Conservation (phyloP, 169 alveolate genomes). For the Cryptosporidium sp. region DNA sequence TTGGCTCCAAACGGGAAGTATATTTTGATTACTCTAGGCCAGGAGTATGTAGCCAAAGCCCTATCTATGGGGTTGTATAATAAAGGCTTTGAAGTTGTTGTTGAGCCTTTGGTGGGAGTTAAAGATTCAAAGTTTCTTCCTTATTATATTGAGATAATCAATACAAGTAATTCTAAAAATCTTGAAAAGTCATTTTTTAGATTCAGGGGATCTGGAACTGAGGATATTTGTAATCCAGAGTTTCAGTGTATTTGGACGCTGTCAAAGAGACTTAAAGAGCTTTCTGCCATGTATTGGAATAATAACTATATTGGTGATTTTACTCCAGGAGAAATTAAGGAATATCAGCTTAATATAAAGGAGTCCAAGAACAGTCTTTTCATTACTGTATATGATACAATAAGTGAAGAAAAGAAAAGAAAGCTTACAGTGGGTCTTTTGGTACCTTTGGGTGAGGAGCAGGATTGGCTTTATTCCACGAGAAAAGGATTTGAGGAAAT, state of each 20-base stretch:
- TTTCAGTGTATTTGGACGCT: conserved; percentile 38
- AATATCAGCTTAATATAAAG: conserved; percentile 22
- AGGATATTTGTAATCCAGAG: not conserved
- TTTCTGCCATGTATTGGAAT: conserved; percentile 68
- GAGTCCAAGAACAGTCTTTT: not conserved
- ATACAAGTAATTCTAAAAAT: not conserved
- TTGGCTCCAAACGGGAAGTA: conserved; percentile 42
- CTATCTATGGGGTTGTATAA: conserved; percentile 13
- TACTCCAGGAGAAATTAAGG: conserved; percentile 49
- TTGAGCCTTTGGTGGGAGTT: conserved; percentile 36
- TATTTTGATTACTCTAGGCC: conserved; percentile 54
- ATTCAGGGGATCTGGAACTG: not conserved
- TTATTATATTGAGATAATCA: conserved; percentile 58
- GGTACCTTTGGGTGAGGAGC: conserved; percentile 64
- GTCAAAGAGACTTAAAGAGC: conserved; percentile 40
- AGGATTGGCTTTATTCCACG: conserved; percentile 62
- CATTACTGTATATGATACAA: conserved; percentile 34
- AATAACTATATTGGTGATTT: conserved; percentile 28
- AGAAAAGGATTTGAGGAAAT: conserved; percentile 62
- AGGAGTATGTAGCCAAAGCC: conserved; percentile 54
- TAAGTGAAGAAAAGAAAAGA: not conserved
- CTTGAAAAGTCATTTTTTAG: not conserved
- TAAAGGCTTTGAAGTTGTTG: not conserved
- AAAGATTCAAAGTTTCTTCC: conserved; percentile 54
- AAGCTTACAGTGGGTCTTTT: conserved; percentile 52